Base-by-base conservation (phyloP, 2,329 filamentous ascomycete genomes). In the Penicillium sp. region DNA sequence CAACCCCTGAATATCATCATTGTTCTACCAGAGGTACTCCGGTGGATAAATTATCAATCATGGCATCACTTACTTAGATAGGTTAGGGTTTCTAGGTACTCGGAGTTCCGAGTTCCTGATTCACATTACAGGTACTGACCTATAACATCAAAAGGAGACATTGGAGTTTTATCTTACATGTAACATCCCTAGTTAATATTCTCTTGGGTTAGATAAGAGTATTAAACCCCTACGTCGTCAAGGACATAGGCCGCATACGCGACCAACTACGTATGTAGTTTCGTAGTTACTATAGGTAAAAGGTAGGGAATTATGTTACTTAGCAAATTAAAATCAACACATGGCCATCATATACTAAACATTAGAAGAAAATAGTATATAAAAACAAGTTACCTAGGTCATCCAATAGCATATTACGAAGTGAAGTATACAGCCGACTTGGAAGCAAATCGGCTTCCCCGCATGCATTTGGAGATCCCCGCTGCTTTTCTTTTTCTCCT, bases 401-500 rank as follows among this genome's bases (percentile, higher is more conserved):
- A 27, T 27, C 8, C 7, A 25, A 25, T 25, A 2, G 23, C 7
- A 29, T 29, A 8, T 5, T 29, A 29, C 23, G 4, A 9, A 7
- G 27, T 19, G 23, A 21, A 50, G 43, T 41, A 57, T 54, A 57
- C 48, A 57, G 55, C 55, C 55, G 49, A 57, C 54, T 57, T 31
- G 35, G 42, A 17, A 41, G 37, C 35, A 41, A 19, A 35, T 55
- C 45, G 46, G 49, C 55, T 57, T 57, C 55, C 55, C 55, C 55
- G 55, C 55, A 57, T 48, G 9, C n/a, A 54, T 42, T 57, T 57
- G 50, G 50, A 57, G 55, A 57, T 52, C 33, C 21, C 31, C 33
- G 21, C 17, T 25, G 8, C 10, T 6, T 23, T 35, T 56, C 12
- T 8, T 5, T 19, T 23, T 38, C 17, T 19, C 17, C 6, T 15